A percentile compares a stretch with the other conserved stretches of the same genome.
phyloP scores from a whole-genome alignment of 2,329 filamentous ascomycete species.

The Microsporum canis region DNA sequence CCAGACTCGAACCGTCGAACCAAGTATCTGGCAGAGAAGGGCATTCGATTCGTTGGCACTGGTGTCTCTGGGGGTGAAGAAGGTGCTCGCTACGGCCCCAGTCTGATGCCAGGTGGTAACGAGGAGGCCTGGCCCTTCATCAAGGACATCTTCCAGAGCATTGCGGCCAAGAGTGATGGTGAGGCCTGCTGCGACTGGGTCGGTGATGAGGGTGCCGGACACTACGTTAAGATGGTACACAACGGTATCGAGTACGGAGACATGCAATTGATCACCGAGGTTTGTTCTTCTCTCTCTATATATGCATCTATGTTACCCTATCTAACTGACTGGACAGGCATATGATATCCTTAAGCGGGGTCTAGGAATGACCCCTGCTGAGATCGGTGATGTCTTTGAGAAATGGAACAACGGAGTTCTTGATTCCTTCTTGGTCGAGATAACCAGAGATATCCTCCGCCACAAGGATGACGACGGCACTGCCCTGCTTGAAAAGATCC shows the following conservation, averaged over 20 bases:
- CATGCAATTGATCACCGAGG: slow-evolving; percentile 99
- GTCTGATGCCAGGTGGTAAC: slow-evolving; percentile 97
- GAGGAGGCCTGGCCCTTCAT: slow-evolving; percentile 96
- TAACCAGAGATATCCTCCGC: slow-evolving; percentile 97
- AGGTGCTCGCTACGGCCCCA: slow-evolving; percentile 94
- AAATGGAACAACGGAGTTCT: slow-evolving; percentile 99
- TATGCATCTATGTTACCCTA: background rate
- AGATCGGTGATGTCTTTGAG: slow-evolving; percentile 87
- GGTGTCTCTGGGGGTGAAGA: slow-evolving; percentile 99
- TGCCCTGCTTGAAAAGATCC: slow-evolving; percentile 93
- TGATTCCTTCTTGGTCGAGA: slow-evolving; percentile 98
- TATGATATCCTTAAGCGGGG: slow-evolving; percentile 99
- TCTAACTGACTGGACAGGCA: slow-evolving; percentile 47
- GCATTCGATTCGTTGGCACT: slow-evolving; percentile 87
- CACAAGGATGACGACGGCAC: slow-evolving; percentile 91
- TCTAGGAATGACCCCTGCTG: slow-evolving; percentile 76
- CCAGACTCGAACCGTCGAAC: slow-evolving; percentile 97
- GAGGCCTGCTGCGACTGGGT: slow-evolving; percentile 99
- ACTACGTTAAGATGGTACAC: slow-evolving; percentile 99
- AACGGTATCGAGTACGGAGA: slow-evolving; percentile 99
- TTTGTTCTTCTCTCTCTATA: slow-evolving; percentile 35
- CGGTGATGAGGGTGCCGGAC: slow-evolving; percentile 95
- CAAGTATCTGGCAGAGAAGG: slow-evolving; percentile 74
- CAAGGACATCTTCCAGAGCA: slow-evolving; percentile 98
- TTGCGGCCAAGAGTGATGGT: slow-evolving; percentile 91